A percentile compares a stretch with the other conserved stretches of the same genome.
Conservation (phyloP, 768 basidiomycete genomes). For the Daedalea quercina region DNA sequence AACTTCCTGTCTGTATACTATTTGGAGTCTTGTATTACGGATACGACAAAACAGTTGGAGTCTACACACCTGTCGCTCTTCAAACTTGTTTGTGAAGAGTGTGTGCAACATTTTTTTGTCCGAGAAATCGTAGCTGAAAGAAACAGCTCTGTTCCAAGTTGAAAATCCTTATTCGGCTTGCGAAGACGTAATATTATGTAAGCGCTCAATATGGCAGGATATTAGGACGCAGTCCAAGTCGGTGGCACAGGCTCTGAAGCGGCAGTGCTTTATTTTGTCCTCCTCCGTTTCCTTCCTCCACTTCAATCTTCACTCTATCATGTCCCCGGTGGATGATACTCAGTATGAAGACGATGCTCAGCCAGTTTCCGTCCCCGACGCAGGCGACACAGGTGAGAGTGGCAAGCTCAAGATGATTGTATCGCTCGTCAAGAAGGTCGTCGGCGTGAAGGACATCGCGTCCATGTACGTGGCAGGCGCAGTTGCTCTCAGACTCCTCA, state of each 20-base stretch:
- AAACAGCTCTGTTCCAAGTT: too few relatives aligned
- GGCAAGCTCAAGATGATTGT: constrained; percentile 94
- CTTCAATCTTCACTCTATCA: constrained; percentile 1
- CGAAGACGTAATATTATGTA: not conserved
- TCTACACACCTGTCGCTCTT: too few relatives aligned
- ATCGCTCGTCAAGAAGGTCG: constrained; percentile 81
- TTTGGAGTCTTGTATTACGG: too few relatives aligned
- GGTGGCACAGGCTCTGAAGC: not conserved
- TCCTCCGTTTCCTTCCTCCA: not conserved
- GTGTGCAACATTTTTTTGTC: too few relatives aligned
- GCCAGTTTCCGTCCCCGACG: constrained; percentile 63
- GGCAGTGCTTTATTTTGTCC: not conserved
- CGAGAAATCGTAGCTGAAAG: too few relatives aligned
- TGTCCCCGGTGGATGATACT: constrained; percentile 1
- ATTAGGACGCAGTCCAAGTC: not conserved
- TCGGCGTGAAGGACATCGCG: constrained; percentile 94
- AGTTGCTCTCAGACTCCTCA: constrained; percentile 3
- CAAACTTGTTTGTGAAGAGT: too few relatives aligned
- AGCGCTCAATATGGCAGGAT: not conserved
- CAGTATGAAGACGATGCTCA: constrained; percentile 28
- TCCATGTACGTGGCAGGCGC: constrained; percentile 60
- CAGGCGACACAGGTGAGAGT: constrained; percentile 72
- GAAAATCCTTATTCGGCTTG: too few relatives aligned
- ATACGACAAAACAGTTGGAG: too few relatives aligned
- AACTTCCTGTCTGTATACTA: too few relatives aligned